Evolutionary conservation across 2,329 filamentous ascomycete genomes (phyloP), one percentile per base, ranked within the genome.

Genomic region (Claviceps sp.): DNA sequence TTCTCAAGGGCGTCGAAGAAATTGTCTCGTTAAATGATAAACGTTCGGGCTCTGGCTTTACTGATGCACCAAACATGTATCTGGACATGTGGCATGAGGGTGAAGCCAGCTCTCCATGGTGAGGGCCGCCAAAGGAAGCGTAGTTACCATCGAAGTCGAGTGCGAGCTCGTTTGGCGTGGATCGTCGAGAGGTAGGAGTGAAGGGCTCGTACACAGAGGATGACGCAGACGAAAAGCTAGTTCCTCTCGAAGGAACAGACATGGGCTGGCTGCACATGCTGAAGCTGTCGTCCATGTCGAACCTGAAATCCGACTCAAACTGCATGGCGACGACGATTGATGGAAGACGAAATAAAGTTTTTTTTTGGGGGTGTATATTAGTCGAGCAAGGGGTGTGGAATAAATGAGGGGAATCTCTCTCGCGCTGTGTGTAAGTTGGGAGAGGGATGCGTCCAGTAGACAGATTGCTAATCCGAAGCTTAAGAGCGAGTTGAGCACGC

Each of bases 161-260:
- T 49, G 58, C 59, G 40, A 66, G 61, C 51, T 67, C 63, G 56
- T 69, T 63, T 8, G 71, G 70, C 18, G 70, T 70, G 45, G 71
- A 72, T 52, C 70, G 67, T 60, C 69, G 64, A 52, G 72, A 73
- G 34, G 64, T 67, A 45, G 72, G 71, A 42, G 71, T 74, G 54
- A 68, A 73, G 26, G 70, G 65, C 42, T 70, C 70, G 64, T 70
- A 72, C 50, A 61, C 58, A 37, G 68, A 70, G 30, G 67, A 69
- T 34, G 40, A 42, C 40, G 65, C 62, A 8, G 68, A 68, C 6
- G 69, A 70, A 57, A 69, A 71, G 61, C 67, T 71, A 40, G 60
- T 62, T 37, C 61, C 58, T 40, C 64, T 60, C 22, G 65, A 66
- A 16, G 67, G 62, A 52, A 64, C 68, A 40, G 66, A 60, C 58